Evolutionary conservation across 257 asterid species (phyloP), one percentile per base, ranked within the genome.

Genomic region (Plantago major): DNA sequence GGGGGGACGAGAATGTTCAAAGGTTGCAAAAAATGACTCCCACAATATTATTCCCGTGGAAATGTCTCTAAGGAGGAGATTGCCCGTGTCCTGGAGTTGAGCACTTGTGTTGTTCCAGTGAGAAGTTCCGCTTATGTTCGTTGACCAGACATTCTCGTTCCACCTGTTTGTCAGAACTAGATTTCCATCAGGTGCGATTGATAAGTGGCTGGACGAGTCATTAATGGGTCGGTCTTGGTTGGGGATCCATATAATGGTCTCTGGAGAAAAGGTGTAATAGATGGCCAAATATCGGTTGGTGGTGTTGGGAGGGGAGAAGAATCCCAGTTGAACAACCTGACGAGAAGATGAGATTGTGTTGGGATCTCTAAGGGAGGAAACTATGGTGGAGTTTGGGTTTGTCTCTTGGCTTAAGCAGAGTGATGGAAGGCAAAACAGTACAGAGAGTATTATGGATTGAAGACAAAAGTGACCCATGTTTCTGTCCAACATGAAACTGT

Each of bases 21-120:
- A 0, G 84, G 87, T 38, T 69, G 58, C 11, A 52, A 17, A 70
- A n/a, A 73, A 73, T 28, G 89, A 81, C 60, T 84, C 88, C 95
- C 95, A 86, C 1, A 84, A 0, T 0, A 10, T 12, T 0, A 1
- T 50, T 1, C 77, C 80, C 7, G 61, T 69, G 9, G 67, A 45
- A 1, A 12, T 60, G 12, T 79, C 85, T 16, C 22, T 54, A 26
- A 86, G 51, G 10, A 84, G 70, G 2, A 86, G 78, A 28, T 78
- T 81, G 0, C 95, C 95, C 7, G 78, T 45, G 38, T 81, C 82
- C 57, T 47, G 17, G 11, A 86, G 54, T 43, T 76, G 82, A 10
- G 81, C 87, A 3, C 76, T 59, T 3, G 80, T 11, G 66, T 73
- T 9, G 26, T 22, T 22, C 26, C 45, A 33, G 10, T 44, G 54